Evolutionary conservation across 352 stramenopile species (phyloP).

Genomic region (Phytophthora cactorum): DNA sequence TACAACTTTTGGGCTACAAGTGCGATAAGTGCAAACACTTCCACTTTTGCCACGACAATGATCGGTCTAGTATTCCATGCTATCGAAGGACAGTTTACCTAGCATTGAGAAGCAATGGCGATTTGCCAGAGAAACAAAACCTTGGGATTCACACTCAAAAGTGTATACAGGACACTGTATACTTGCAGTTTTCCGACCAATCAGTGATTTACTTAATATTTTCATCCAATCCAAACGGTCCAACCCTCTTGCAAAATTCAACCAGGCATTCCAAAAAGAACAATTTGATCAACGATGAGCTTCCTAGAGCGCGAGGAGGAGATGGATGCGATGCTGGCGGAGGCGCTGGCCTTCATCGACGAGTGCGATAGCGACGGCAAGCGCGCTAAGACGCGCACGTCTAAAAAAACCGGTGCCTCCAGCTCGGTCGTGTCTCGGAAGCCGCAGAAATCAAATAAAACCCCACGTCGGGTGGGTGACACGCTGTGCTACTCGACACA

Average conservation of each 20-base stretch:
- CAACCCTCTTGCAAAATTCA: no score
- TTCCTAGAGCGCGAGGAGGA: slow-evolving; percentile 36
- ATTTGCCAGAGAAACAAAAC: no score
- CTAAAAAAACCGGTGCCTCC: slow-evolving; percentile 11
- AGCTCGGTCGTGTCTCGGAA: not conserved
- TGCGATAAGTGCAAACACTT: no score
- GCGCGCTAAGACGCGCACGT: not conserved
- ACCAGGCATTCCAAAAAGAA: slow-evolving; percentile 7
- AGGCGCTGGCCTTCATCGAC: slow-evolving; percentile 48
- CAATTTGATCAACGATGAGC: slow-evolving; percentile 23
- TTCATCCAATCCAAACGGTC: slow-evolving; percentile 3
- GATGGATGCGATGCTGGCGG: slow-evolving; percentile 39
- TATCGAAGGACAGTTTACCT: not conserved
- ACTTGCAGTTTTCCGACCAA: not conserved
- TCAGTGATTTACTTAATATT: not conserved
- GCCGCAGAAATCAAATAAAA: slow-evolving; percentile 25
- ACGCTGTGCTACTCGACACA: slow-evolving; percentile 31
- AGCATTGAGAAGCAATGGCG: no score
- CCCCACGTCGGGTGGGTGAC: slow-evolving; percentile 10
- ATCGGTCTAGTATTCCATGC: not conserved
- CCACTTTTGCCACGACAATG: no score
- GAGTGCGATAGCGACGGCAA: slow-evolving; percentile 29
- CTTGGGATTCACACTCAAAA: no score
- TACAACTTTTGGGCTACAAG: no score
- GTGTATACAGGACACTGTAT: no score